phyloP scores from a whole-genome alignment of 352 stramenopile genomes.

The Phytopythium montanum region DNA sequence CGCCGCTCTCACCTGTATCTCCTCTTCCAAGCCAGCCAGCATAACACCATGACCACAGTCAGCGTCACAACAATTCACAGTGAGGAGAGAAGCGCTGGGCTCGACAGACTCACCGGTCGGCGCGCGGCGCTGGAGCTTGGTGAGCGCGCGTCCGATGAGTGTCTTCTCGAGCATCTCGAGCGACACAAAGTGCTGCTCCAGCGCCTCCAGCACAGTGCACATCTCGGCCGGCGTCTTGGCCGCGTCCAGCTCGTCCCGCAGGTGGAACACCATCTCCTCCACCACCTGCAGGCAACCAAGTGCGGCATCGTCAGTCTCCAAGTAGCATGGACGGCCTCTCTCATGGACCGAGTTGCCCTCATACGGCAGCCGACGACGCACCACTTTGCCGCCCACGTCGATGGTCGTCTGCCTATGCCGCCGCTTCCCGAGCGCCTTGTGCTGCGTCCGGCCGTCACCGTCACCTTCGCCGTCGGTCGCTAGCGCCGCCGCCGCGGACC shows the following conservation, averaged over 20 bases:
- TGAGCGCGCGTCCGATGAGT: constrained; percentile 33
- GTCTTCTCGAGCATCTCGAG: constrained; percentile 85
- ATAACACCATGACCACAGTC: not conserved
- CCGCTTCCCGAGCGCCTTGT: constrained; percentile 17
- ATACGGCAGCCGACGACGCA: not conserved
- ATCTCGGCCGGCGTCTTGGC: constrained; percentile 44
- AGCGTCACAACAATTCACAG: no score
- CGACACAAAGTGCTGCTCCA: constrained; percentile 72
- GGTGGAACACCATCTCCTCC: constrained; percentile 52
- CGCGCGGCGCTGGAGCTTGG: constrained; percentile 24
- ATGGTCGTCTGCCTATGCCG: constrained; percentile 62
- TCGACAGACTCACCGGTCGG: constrained; percentile 7
- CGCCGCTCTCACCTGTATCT: constrained; percentile 34
- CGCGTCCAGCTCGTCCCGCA: constrained; percentile 67
- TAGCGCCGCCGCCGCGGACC: constrained; percentile 34
- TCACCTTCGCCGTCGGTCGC: constrained; percentile 12
- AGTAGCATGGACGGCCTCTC: no score
- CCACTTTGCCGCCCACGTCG: constrained; percentile 64
- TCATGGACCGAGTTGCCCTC: no score
- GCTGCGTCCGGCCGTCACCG: constrained; percentile 11
- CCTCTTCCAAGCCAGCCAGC: constrained; percentile 4
- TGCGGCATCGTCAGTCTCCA: not conserved
- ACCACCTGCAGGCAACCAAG: constrained; percentile 36
- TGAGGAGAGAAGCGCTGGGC: not conserved
- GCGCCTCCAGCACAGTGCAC: constrained; percentile 36